Evolutionary conservation across 1,139 yeast species (phyloP), one percentile per base, ranked within the genome.

Genomic region (Saccharomyces pastorianus): DNA sequence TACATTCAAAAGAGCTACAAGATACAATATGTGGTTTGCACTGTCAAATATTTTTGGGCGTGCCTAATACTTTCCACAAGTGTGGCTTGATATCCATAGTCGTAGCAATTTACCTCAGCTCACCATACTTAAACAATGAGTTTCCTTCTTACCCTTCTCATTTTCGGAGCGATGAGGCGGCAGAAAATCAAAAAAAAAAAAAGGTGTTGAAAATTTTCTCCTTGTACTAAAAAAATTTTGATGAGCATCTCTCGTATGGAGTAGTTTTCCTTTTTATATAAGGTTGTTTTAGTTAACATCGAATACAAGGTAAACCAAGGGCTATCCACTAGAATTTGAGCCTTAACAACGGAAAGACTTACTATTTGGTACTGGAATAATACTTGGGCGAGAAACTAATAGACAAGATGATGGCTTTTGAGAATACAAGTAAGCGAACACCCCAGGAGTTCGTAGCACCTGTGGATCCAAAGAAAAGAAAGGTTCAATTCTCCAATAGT

Each of bases 321-420:
- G 23, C 38, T 32, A 13, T 6, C 8, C 38, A 32, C 38, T 13
- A 13, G 2, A 13, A 3, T 32, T 32, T 32, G 8, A 13, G 6
- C 14, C 6, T 32, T 13, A 32, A 13, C 25, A 41, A 41, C 13
- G 20, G 20, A 31, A 8, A 32, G 25, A 31, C 26, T 20, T 17
- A 48, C 32, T 20, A 20, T 31, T 17, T 25, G 47, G 42, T 20
- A 27, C 13, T 25, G 41, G 13, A 41, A 26, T 29, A 32, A 32
- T 5, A 13, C 6, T 32, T 32, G n/a, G 14, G 14, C 38, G 38
- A 32, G 38, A 32, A 32, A 11, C 2, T 3, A 32, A 32, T 9
- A 13, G 48, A 25, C 42, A 58, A 46, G 50, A 66, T 68, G 71
- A 64, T 68, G 66, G 70, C 67, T 13, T 61, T 68, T 49, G 71